phyloP scores from a whole-genome alignment of 169 alveolate genomes.

The Plasmodium knowlesi region DNA sequence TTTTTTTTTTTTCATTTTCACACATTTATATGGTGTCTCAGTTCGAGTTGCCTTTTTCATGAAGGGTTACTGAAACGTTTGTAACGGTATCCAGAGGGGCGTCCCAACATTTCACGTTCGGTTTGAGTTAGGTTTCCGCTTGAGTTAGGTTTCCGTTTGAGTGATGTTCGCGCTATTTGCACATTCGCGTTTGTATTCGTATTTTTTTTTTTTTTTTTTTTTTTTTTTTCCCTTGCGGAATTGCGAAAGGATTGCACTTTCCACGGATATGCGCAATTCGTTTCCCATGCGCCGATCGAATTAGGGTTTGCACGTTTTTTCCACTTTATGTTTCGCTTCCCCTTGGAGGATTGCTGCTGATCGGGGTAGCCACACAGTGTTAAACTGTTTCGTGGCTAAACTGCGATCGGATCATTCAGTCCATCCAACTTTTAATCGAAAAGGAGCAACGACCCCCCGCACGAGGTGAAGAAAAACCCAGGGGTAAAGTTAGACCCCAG shows the following conservation, averaged over 20 bases:
- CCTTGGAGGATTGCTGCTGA: neutral
- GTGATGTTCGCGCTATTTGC: neutral
- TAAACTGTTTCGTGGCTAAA: neutral
- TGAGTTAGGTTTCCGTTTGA: no score
- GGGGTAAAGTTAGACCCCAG: no score
- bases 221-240: neutral
- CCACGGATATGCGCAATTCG: neutral
- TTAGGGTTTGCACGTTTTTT: neutral
- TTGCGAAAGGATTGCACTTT: neutral
- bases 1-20: neutral
- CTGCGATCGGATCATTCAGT: neutral
- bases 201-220: neutral
- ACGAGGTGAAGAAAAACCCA: no score
- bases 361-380: neutral
- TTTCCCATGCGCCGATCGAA: neutral
- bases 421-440: neutral
- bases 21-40: neutral
- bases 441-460: neutral
- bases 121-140: neutral
- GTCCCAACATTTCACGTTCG: neutral
- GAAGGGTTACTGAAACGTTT: neutral
- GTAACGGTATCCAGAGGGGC: neutral
- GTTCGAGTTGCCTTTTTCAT: neutral
- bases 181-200: neutral
- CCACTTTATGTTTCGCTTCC: neutral